Evolutionary conservation across 257 asterid species (phyloP).

Genomic region (Craterostigma plantagineum): DNA sequence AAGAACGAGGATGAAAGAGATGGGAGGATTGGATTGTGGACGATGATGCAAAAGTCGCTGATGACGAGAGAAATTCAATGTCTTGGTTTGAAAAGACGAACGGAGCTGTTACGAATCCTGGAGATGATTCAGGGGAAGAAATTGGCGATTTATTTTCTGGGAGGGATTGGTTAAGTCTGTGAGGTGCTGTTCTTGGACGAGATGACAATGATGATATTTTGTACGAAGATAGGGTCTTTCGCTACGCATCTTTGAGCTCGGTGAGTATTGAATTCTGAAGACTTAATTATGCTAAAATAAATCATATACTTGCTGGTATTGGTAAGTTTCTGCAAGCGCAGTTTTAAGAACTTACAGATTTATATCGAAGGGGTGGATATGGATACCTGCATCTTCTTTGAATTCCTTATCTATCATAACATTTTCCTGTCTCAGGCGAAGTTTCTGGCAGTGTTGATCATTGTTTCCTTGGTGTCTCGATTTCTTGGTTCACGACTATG

Average conservation of each 20-base stretch:
- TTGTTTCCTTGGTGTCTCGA: constrained; percentile 77
- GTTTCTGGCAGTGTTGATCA: constrained; percentile 65
- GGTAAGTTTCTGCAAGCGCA: no score
- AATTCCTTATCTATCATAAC: constrained; percentile 6
- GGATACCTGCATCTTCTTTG: no score
- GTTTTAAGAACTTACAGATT: no score
- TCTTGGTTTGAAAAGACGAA: constrained; percentile 46
- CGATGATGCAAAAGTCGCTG: constrained; percentile 8
- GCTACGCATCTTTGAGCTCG: constrained; percentile 74
- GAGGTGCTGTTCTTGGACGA: constrained; percentile 48
- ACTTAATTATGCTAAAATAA: no score
- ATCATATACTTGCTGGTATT: no score
- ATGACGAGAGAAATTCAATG: no score
- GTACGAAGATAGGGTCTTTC: constrained; percentile 83
- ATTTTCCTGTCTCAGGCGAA: constrained; percentile 61
- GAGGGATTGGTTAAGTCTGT: constrained; percentile 65
- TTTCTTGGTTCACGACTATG: constrained; percentile 78
- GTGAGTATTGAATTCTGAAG: constrained; percentile 30
- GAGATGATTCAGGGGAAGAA: constrained; percentile 28
- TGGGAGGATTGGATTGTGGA: constrained; percentile 98
- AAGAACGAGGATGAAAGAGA: constrained; percentile 70
- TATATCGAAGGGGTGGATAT: no score
- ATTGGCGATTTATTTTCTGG: constrained; percentile 31
- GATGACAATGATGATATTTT: constrained; percentile 87
- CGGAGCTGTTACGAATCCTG: constrained; percentile 21